Conservation (phyloP, 2,329 filamentous ascomycete genomes). For the Colletotrichum sp. region DNA sequence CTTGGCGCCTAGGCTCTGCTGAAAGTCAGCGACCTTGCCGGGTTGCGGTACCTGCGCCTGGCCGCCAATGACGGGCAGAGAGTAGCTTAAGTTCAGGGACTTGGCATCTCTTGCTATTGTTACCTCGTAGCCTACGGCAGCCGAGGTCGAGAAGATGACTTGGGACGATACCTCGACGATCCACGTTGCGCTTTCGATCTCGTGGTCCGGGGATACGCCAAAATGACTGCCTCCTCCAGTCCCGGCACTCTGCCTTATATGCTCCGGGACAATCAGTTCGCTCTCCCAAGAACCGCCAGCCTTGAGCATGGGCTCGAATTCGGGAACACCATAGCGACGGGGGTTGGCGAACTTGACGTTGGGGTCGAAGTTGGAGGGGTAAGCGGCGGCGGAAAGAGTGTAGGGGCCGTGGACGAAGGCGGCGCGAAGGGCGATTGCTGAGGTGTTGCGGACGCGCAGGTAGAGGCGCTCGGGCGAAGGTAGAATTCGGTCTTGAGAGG, state of each 20-base stretch:
- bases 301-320: conserved; percentile 96
- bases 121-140: conserved; percentile 87
- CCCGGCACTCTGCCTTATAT: conserved; percentile 71
- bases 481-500: conserved; percentile 85
- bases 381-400: conserved; percentile 84
- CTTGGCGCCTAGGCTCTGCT: conserved; percentile 63
- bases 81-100: conserved; percentile 70
- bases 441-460: conserved; percentile 91
- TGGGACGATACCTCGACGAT: conserved; percentile 91
- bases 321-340: conserved; percentile 76
- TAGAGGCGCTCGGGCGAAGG: conserved; percentile 82
- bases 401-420: conserved; percentile 98
- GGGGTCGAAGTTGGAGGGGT: conserved; percentile 82
- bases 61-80: conserved; percentile 50
- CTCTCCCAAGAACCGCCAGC: conserved; percentile 88
- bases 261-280: conserved; percentile 78
- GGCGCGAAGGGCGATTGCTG: conserved; percentile 86
- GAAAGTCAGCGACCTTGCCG: conserved; percentile 78
- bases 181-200: conserved; percentile 74
- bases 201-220: conserved; percentile 45
- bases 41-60: conserved; percentile 60
- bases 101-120: conserved; percentile 85
- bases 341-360: conserved; percentile 77
- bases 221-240: conserved; percentile 50
- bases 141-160: conserved; percentile 90